Percentiles rank a stretch among this genome's conserved stretches.
These are phyloP conservation scores for Leccinum rimulosum DNA, from an alignment of 768 basidiomycete genomes.

Conservation along the genomic window DNA sequence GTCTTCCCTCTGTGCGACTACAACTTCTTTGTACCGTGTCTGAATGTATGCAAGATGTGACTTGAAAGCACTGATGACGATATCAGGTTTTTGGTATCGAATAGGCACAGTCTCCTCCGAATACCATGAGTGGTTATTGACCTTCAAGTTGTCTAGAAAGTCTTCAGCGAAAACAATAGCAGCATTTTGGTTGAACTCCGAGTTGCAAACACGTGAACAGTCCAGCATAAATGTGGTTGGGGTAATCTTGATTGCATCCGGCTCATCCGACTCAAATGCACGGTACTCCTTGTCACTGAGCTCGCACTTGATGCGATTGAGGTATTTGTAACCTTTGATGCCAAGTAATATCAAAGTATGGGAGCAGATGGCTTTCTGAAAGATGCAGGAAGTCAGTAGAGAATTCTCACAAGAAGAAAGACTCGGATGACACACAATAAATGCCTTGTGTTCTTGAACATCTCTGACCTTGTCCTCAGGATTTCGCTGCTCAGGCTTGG, in stretches of 20 bases:
- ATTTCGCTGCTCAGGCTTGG: too few relatives aligned
- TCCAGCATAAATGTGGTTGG: not conserved
- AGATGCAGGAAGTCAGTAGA: not conserved
- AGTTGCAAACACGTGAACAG: not conserved
- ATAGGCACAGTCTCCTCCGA: not conserved
- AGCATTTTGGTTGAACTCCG: not conserved
- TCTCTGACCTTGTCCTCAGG: not conserved
- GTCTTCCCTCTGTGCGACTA: not conserved
- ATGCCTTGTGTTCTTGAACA: not conserved
- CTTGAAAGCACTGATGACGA: not conserved
- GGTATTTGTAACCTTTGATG: not conserved
- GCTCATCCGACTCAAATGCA: not conserved
- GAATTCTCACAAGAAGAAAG: not conserved
- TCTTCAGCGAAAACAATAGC: not conserved
- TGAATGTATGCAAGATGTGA: not conserved
- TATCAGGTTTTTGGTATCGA: not conserved
- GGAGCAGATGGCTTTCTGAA: not conserved
- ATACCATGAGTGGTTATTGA: not conserved
- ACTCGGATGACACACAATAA: not conserved
- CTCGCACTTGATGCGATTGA: not conserved
- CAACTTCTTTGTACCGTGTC: not conserved
- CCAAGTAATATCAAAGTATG: not conserved
- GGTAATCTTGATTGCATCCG: not conserved
- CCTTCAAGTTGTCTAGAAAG: not conserved
- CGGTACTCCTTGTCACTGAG: not conserved